Evolutionary conservation across 495 filamentous ascomycete genomes (phyloP), one percentile per base, ranked within the genome.

Genomic region (Lepidopterella palustris): DNA sequence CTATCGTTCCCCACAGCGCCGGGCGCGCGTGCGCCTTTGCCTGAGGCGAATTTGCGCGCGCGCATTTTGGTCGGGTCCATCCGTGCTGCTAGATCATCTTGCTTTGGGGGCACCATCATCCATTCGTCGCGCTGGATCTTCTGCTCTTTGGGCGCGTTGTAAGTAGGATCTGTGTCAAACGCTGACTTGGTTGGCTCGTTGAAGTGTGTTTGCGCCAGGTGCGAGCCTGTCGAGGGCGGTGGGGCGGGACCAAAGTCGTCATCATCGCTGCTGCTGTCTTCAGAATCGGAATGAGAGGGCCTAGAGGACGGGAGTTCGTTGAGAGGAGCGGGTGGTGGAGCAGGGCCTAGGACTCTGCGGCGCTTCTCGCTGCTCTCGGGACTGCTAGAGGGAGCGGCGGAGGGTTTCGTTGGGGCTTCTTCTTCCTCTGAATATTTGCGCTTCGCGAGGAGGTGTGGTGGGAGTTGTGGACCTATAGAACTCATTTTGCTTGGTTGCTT

Each of bases 101-200:
- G 73, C 3, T 81, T 82, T 0, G 93, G 93, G 0, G 92, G 93
- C 5, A 86, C 82, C 27, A 92, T 78, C 93, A 98, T 98, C 93
- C 93, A 98, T 66, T 89, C 84, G 74, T 95, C 93, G 55, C 93
- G 83, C 59, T 80, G 78, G 10, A 51, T 18, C 26, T 42, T 23
- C 55, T 63, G n/a, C n/a, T 61, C 54, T 54, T 57, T 20, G 62
- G 25, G 20, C 15, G 51, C 25, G 5, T 23, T 50, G 27, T 59
- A 63, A 10, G 47, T 20, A 9, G 53, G 49, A 24, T 68, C 54
- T 10, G 58, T 62, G 51, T 59, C 63, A 51, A 61, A 61, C 2
- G 54, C 58, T 0, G 61, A 63, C 29, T 52, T 47, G 1, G 42
- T 9, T 6, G 42, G 23, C 8, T n/a, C 15, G 8, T 56, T 10